Percentiles rank a stretch among this genome's conserved stretches.
These are phyloP conservation scores for Bruguiera gymnorhiza DNA, from an alignment of 345 rosid species.

Conservation along the genomic window DNA sequence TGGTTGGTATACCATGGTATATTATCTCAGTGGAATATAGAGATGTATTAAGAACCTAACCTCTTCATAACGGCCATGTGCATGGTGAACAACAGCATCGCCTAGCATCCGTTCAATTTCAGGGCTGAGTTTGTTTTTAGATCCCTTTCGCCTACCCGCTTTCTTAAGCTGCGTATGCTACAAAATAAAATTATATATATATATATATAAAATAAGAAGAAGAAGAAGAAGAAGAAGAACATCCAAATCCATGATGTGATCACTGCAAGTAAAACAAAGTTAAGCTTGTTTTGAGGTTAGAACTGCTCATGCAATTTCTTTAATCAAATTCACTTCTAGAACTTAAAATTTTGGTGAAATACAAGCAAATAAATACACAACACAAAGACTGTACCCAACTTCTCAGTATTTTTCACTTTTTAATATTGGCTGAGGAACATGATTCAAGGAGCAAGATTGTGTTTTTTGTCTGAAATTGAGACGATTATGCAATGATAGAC, in stretches of 20 bases:
- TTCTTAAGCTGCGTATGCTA: conserved; percentile 42
- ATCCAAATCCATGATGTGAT: background rate
- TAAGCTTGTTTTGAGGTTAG: too few species aligned
- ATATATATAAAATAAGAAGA: background rate
- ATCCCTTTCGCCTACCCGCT: conserved; percentile 71
- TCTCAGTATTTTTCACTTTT: too few species aligned
- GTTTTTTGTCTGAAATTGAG: too few species aligned
- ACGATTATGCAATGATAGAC: too few species aligned
- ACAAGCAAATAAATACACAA: too few species aligned
- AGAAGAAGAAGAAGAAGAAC: background rate
- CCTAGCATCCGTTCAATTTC: conserved; percentile 58
- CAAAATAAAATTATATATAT: background rate
- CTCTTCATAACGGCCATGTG: conserved; percentile 57
- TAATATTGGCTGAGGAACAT: too few species aligned
- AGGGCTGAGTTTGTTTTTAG: conserved; percentile 55
- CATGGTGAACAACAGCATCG: conserved; percentile 65
- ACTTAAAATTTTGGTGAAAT: too few species aligned
- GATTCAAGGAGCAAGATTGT: too few species aligned
- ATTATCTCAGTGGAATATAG: background rate
- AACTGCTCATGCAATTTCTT: too few species aligned
- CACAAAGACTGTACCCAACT: too few species aligned
- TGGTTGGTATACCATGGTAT: background rate
- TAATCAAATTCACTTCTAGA: too few species aligned
- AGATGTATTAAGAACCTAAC: conserved; percentile 29
- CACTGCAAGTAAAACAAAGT: too few species aligned